Conservation (phyloP, 2,329 filamentous ascomycete genomes). For the Xylaria sp. region DNA sequence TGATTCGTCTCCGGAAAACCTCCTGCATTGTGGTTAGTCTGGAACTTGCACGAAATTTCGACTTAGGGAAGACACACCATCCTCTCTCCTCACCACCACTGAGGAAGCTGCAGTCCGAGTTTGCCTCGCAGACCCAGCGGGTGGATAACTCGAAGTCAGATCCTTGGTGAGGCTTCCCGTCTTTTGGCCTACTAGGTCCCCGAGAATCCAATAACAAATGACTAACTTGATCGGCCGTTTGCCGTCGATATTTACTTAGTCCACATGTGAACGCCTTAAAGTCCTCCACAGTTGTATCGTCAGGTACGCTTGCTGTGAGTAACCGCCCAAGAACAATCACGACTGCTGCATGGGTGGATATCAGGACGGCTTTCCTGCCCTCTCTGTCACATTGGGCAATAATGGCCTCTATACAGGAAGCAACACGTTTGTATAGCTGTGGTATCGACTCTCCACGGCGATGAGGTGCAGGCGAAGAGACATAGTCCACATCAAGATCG, state of each 20-base stretch:
- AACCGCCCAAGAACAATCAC: slow-evolving; percentile 86
- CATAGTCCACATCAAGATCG: slow-evolving; percentile 61
- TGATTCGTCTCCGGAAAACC: slow-evolving; percentile 49
- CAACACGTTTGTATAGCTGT: slow-evolving; percentile 80
- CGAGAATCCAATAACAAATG: slow-evolving; percentile 41
- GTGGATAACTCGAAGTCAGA: slow-evolving; percentile 67
- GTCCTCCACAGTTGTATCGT: slow-evolving; percentile 74
- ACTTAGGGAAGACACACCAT: slow-evolving; percentile 65
- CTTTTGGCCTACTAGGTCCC: slow-evolving; percentile 33
- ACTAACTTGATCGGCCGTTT: slow-evolving; percentile 13
- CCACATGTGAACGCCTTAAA: slow-evolving; percentile 86
- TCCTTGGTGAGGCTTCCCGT: slow-evolving; percentile 47
- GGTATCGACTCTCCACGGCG: slow-evolving; percentile 78
- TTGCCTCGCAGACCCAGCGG: slow-evolving; percentile 79
- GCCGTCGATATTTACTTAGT: slow-evolving; percentile 66
- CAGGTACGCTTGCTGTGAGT: slow-evolving; percentile 79
- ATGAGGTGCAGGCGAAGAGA: slow-evolving; percentile 69
- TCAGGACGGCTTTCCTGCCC: slow-evolving; percentile 71
- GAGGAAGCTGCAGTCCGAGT: slow-evolving; percentile 87
- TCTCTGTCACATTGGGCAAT: slow-evolving; percentile 75
- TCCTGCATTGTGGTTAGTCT: slow-evolving; percentile 39
- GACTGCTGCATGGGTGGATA: slow-evolving; percentile 89
- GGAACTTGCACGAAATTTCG: slow-evolving; percentile 13
- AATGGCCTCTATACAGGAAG: slow-evolving; percentile 70
- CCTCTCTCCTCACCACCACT: slow-evolving; percentile 82